These are phyloP conservation scores for Colletotrichum tropicicola DNA, from an alignment of 2,329 filamentous ascomycete species.

Conservation along the genomic window DNA sequence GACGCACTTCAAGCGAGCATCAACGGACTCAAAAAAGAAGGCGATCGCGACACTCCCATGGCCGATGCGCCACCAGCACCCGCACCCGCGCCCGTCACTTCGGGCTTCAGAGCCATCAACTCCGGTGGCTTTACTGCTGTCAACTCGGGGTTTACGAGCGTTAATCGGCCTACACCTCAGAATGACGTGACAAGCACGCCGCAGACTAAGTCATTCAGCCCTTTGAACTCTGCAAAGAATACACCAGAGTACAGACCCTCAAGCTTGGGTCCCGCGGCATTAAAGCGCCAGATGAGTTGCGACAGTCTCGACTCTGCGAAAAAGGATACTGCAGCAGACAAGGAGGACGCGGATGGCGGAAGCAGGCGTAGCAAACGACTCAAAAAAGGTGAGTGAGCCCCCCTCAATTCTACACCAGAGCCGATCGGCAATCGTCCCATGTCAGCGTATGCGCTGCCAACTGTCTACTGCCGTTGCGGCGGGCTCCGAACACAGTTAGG, in stretches of 20 bases:
- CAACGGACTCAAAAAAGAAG: constrained; percentile 53
- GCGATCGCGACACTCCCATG: constrained; percentile 58
- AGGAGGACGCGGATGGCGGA: constrained; percentile 69
- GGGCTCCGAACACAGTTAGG: constrained; percentile 6
- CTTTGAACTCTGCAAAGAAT: constrained; percentile 69
- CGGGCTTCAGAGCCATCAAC: constrained; percentile 69
- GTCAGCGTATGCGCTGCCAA: constrained; percentile 7
- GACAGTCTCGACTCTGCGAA: constrained; percentile 59
- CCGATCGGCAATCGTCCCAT: constrained; percentile 9
- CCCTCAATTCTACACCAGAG: not conserved
- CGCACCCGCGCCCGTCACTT: constrained; percentile 51
- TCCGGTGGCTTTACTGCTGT: constrained; percentile 77
- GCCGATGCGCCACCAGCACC: constrained; percentile 51
- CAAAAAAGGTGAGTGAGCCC: constrained; percentile 69
- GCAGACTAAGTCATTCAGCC: constrained; percentile 68
- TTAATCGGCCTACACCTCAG: constrained; percentile 59
- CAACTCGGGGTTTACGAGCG: constrained; percentile 74
- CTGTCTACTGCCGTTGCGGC: constrained; percentile 3
- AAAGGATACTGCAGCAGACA: constrained; percentile 57
- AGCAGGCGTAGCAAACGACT: constrained; percentile 86
- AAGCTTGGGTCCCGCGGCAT: constrained; percentile 59
- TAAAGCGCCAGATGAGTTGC: constrained; percentile 81
- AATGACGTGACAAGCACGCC: constrained; percentile 66
- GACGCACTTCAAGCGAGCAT: constrained; percentile 61
- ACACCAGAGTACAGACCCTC: constrained; percentile 72